phyloP scores from a whole-genome alignment of 1,139 yeast species.

The Saccharomyces pastorianus region DNA sequence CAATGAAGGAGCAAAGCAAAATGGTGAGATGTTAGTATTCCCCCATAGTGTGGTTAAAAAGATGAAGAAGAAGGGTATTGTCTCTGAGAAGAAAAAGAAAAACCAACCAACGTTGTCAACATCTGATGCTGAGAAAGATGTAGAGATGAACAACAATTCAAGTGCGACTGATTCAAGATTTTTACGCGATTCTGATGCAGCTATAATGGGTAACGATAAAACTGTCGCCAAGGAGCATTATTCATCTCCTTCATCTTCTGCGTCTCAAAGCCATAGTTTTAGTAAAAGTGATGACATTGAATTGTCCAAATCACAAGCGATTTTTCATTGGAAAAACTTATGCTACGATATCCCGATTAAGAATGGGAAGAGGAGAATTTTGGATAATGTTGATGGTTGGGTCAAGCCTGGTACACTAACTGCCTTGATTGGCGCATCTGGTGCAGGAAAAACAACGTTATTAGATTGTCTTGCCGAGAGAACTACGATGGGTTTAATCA shows the following conservation, averaged over 20 bases:
- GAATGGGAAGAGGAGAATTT: slow-evolving; percentile 33
- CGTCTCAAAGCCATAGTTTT: neutral
- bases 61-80: slow-evolving; percentile 23
- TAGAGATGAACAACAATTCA: slow-evolving; percentile 10
- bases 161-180: slow-evolving; percentile 13
- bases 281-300: slow-evolving; percentile 4
- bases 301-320: slow-evolving; percentile 14
- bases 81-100: slow-evolving; percentile 7
- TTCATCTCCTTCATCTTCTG: neutral
- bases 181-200: slow-evolving; percentile 6
- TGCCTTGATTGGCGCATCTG: slow-evolving; percentile 63
- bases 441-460: slow-evolving; percentile 63
- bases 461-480: slow-evolving; percentile 49
- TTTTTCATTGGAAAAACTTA: slow-evolving; percentile 40
- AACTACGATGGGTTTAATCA: slow-evolving; percentile 45
- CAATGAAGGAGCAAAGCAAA: slow-evolving; percentile 58
- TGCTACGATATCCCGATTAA: slow-evolving; percentile 35
- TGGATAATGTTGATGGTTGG: slow-evolving; percentile 44
- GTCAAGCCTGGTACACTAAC: slow-evolving; percentile 49
- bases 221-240: neutral
- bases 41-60: slow-evolving; percentile 36
- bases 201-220: neutral
- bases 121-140: slow-evolving; percentile 15
- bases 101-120: neutral
- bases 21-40: slow-evolving; percentile 64